A percentile compares a stretch with the other conserved stretches of the same genome.
Conservation (phyloP, 805 yeast genomes). For the Kregervanrija delftensis region DNA sequence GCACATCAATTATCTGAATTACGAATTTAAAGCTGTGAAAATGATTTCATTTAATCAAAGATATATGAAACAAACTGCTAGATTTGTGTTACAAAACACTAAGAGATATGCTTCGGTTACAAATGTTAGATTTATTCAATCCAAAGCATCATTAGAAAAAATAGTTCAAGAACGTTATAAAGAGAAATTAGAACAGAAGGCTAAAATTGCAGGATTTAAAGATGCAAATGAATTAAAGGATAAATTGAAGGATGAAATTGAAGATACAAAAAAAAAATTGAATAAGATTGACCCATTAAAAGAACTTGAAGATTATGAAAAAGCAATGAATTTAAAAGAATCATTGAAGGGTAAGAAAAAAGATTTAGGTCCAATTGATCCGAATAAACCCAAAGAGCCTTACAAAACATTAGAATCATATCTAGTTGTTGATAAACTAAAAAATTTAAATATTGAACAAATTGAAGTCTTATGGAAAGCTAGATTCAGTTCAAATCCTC, state of each 20-base stretch:
- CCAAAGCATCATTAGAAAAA: slow-evolving; percentile 21
- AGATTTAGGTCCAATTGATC: slow-evolving; percentile 28
- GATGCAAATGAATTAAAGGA: slow-evolving; percentile 55
- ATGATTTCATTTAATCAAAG: too few species aligned
- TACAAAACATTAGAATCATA: slow-evolving; percentile 68
- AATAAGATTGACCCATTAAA: slow-evolving; percentile 61
- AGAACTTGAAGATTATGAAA: slow-evolving; percentile 48
- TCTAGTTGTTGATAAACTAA: slow-evolving; percentile 61
- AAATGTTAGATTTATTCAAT: slow-evolving; percentile 23
- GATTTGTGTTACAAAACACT: not conserved
- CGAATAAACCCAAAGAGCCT: slow-evolving; percentile 35
- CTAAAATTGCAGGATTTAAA: slow-evolving; percentile 35
- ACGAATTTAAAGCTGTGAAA: too few species aligned
- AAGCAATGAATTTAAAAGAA: slow-evolving; percentile 15
- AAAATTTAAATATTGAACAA: slow-evolving; percentile 49
- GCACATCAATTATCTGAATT: too few species aligned
- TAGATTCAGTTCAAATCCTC: slow-evolving; percentile 57
- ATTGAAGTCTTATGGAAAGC: slow-evolving; percentile 86
- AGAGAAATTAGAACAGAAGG: slow-evolving; percentile 34
- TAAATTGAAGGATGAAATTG: slow-evolving; percentile 56
- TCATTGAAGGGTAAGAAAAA: slow-evolving; percentile 13
- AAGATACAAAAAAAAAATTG: slow-evolving; percentile 46
- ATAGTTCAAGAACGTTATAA: slow-evolving; percentile 33
- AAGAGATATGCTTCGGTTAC: slow-evolving; percentile 19
- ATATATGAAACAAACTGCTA: too few species aligned